phyloP scores from a whole-genome alignment of 2,329 filamentous ascomycete genomes.

The Pseudogymnoascus sp. region DNA sequence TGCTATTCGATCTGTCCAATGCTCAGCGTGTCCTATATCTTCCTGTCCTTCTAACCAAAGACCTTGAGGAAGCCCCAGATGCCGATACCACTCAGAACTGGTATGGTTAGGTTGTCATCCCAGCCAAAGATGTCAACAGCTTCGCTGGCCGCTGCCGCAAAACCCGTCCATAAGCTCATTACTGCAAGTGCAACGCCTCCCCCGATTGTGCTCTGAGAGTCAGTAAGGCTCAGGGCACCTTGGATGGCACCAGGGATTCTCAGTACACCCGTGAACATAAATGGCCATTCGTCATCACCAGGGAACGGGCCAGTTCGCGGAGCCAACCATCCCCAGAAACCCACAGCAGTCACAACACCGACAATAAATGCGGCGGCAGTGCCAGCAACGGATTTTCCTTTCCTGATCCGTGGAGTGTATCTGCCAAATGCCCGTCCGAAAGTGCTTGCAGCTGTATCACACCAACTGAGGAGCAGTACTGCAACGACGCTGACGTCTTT shows the following conservation, averaged over 20 bases:
- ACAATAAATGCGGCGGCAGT: conserved; percentile 76
- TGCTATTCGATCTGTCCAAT: not conserved
- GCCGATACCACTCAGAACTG: conserved; percentile 78
- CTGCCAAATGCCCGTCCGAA: conserved; percentile 85
- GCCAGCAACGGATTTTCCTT: conserved; percentile 86
- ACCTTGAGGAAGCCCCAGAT: conserved; percentile 87
- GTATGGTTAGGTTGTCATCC: conserved; percentile 98
- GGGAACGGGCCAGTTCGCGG: conserved; percentile 60
- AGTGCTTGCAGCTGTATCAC: conserved; percentile 92
- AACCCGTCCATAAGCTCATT: conserved; percentile 80
- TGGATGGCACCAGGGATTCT: conserved; percentile 57
- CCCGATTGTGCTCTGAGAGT: conserved; percentile 52
- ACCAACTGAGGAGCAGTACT: conserved; percentile 90
- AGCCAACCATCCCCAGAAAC: conserved; percentile 84
- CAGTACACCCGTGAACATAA: conserved; percentile 75
- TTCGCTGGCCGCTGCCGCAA: conserved; percentile 83
- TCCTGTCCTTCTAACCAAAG: conserved; percentile 49
- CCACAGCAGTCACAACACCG: conserved; percentile 72
- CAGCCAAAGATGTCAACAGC: conserved; percentile 85
- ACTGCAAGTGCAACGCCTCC: conserved; percentile 68
- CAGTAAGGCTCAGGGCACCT: conserved; percentile 53
- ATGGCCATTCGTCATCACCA: conserved; percentile 61
- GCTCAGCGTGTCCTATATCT: not conserved
- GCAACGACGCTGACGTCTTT: conserved; percentile 90
- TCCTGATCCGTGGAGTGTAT: conserved; percentile 77